These are phyloP conservation scores for Leucoagaricus sp. DNA, from an alignment of 1,284 basidiomycete genomes.

Conservation along the genomic window DNA sequence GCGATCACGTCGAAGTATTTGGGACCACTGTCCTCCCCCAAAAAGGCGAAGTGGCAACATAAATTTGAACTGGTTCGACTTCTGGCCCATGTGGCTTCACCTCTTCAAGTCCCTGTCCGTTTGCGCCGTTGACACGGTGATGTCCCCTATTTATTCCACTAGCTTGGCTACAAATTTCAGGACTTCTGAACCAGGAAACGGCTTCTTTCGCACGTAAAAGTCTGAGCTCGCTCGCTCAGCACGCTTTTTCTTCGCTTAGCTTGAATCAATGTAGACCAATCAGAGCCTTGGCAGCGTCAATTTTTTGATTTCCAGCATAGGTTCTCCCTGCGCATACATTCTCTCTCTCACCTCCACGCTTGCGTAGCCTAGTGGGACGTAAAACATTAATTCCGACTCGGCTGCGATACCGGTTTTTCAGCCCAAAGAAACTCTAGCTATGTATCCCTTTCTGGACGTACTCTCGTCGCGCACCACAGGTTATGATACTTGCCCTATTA, in stretches of 20 bases:
- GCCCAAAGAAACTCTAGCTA: background rate
- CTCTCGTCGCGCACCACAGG: background rate
- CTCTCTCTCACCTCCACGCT: background rate
- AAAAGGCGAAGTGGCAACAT: conserved; percentile 3
- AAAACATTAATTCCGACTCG: background rate
- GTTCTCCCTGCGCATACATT: background rate
- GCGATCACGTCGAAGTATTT: conserved; percentile 10
- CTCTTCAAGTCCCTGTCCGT: background rate
- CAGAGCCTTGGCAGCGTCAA: background rate
- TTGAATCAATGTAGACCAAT: background rate
- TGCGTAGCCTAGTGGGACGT: background rate
- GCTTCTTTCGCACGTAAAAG: conserved; percentile 2
- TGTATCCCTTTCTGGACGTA: background rate
- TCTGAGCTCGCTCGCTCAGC: background rate
- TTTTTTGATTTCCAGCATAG: background rate
- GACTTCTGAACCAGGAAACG: background rate
- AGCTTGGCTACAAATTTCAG: background rate
- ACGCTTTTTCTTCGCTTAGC: background rate
- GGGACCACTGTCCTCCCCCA: background rate
- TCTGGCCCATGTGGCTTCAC: background rate
- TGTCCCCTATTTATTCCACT: background rate
- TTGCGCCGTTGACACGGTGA: background rate
- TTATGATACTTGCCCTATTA: background rate
- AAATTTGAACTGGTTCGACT: conserved; percentile 14
- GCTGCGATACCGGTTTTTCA: background rate